Percentiles rank a stretch among this genome's conserved stretches.
These are phyloP conservation scores for Huntiella moniliformis DNA, from an alignment of 2,329 filamentous ascomycete species.

Conservation along the genomic window DNA sequence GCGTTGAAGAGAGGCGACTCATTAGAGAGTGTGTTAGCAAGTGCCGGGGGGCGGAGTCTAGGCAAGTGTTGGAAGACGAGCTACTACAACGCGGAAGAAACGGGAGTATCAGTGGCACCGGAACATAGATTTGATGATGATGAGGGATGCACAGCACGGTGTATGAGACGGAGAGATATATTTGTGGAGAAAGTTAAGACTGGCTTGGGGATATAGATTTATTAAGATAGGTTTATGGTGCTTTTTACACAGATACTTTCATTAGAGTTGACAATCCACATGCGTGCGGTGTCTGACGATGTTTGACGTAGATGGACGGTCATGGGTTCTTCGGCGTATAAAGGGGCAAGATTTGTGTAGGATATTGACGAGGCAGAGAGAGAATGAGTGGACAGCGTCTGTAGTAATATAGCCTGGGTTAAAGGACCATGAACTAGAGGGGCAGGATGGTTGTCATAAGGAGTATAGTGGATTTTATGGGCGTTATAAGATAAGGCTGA, in stretches of 20 bases:
- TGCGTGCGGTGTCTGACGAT: no score
- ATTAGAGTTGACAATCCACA: no score
- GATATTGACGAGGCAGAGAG: background rate
- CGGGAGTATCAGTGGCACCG: constrained; percentile 15
- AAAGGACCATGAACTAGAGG: constrained; percentile 79
- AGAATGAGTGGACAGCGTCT: constrained; percentile 1
- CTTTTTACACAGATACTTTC: background rate
- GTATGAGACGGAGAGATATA: background rate
- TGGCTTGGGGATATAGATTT: background rate
- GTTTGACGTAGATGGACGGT: no score
- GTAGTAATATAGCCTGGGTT: constrained; percentile 56
- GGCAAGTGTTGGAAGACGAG: constrained; percentile 10
- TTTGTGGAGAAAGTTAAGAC: background rate
- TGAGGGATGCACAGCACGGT: constrained; percentile 20
- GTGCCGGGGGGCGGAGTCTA: background rate
- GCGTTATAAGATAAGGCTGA: constrained; percentile 84
- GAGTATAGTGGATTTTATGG: constrained; percentile 73
- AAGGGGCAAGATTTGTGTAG: no score
- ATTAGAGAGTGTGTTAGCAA: constrained; percentile 15
- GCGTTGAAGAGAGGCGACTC: constrained; percentile 26
- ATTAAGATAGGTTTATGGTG: background rate
- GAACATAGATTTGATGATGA: constrained; percentile 25
- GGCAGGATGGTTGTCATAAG: constrained; percentile 54
- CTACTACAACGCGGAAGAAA: constrained; percentile 5
- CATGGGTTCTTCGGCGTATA: no score